These are phyloP conservation scores for Coemansia sp. DNA, from an alignment of 371 early-diverging fungal species.

Conservation along the genomic window DNA sequence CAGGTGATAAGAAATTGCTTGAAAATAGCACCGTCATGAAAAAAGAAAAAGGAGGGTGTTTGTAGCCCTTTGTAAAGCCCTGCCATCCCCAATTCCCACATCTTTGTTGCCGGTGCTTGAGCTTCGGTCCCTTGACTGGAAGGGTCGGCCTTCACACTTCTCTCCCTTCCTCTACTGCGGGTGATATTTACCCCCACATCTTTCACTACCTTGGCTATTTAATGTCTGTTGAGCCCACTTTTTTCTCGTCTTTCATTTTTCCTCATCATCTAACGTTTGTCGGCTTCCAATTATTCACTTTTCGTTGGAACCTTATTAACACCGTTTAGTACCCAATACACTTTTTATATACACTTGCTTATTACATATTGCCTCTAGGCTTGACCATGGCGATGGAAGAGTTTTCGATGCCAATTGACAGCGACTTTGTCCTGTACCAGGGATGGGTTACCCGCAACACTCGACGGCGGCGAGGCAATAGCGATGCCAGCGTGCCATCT, in stretches of 20 bases:
- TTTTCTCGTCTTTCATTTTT: background rate
- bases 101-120: conserved; percentile 3
- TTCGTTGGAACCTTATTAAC: background rate
- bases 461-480: conserved; percentile 34
- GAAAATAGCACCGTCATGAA: conserved; percentile 3
- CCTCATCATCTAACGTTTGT: background rate
- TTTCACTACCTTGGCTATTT: conserved; percentile 2
- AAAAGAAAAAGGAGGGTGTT: background rate
- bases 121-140: conserved; percentile 6
- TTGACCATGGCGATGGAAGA: conserved; percentile 5
- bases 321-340: background rate
- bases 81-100: conserved; percentile 6
- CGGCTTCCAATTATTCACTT: background rate
- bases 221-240: background rate
- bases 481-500: conserved; percentile 26
- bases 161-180: conserved; percentile 4
- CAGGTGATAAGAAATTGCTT: background rate
- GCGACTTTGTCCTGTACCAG: conserved; percentile 37
- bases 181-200: conserved; percentile 6
- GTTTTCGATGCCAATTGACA: conserved; percentile 29
- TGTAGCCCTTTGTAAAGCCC: conserved; percentile 4
- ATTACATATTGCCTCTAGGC: background rate
- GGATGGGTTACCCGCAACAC: conserved; percentile 36
- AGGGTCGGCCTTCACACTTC: background rate
- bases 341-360: background rate